These are phyloP conservation scores for Dalbergia cultrata DNA, from an alignment of 306 rosid species.

Conservation along the genomic window DNA sequence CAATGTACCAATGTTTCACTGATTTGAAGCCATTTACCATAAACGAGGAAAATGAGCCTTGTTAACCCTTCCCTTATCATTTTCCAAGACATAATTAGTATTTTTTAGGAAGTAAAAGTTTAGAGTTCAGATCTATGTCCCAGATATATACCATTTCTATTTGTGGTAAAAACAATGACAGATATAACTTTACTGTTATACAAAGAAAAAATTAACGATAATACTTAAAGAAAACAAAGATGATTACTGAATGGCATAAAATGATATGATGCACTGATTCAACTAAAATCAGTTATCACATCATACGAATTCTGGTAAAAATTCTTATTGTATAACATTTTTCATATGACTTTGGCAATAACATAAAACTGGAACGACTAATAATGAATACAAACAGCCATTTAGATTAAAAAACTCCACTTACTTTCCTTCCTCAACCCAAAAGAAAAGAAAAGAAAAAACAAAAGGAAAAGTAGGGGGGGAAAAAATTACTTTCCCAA, in stretches of 20 bases:
- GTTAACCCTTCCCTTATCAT: constrained; percentile 34
- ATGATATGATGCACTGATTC: too few species aligned
- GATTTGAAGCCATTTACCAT: constrained; percentile 58
- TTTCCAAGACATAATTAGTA: constrained; percentile 34
- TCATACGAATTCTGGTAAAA: too few species aligned
- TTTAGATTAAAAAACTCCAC: constrained; percentile 14
- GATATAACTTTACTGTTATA: too few species aligned
- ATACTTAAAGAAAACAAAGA: too few species aligned
- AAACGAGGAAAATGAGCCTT: constrained; percentile 42
- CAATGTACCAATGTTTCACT: constrained; percentile 55
- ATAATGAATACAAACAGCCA: constrained; percentile 35
- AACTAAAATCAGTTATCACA: too few species aligned
- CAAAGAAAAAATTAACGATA: too few species aligned
- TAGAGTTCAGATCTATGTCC: constrained; percentile 12
- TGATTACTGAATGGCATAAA: too few species aligned
- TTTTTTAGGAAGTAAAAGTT: constrained; percentile 21
- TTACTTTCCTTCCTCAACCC: neutral
- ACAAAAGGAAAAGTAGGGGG: neutral
- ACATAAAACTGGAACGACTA: constrained; percentile 18
- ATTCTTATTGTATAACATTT: too few species aligned
- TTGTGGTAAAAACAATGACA: neutral
- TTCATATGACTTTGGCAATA: neutral
- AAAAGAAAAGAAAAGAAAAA: neutral
- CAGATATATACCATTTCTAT: neutral
- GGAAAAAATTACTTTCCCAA: neutral